Percentiles rank a stretch among this genome's conserved stretches.
Conservation (phyloP, 306 rosid genomes). For the Sicyos baderoa region DNA sequence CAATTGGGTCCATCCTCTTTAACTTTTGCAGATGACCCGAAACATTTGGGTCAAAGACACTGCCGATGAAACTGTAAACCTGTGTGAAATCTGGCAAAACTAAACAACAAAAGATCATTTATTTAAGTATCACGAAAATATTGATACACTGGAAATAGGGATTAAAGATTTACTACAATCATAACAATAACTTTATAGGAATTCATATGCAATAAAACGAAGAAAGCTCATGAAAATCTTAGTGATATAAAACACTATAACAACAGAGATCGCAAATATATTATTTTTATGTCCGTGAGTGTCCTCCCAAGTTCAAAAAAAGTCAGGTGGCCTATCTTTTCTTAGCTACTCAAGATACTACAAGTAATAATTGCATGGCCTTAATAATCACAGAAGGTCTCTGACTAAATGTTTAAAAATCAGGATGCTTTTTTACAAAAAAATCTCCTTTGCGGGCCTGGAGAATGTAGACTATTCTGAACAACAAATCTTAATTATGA, state of each 20-base stretch:
- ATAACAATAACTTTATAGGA: not conserved
- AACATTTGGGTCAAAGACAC: conserved; percentile 74
- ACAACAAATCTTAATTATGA: not conserved
- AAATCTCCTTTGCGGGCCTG: not conserved
- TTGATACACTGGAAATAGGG: not conserved
- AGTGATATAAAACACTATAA: not conserved
- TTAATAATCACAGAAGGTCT: not conserved
- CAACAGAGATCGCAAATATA: not conserved
- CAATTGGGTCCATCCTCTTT: conserved; percentile 79
- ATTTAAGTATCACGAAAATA: conserved; percentile 12
- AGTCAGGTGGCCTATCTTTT: not conserved
- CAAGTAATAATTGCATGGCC: not conserved
- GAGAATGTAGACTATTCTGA: not conserved
- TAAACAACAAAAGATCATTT: conserved; percentile 34
- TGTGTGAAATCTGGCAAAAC: conserved; percentile 87
- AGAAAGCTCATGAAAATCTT: not conserved
- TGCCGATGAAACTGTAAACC: conserved; percentile 86
- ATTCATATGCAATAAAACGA: not conserved
- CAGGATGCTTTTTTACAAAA: not conserved
- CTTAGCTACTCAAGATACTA: not conserved
- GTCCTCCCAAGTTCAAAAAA: not conserved
- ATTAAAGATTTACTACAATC: not conserved
- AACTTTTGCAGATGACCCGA: conserved; percentile 73
- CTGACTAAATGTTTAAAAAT: not conserved
- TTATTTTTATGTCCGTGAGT: not conserved